Base-by-base conservation (phyloP, 2,329 filamentous ascomycete species). In the Clonostachys solani region DNA sequence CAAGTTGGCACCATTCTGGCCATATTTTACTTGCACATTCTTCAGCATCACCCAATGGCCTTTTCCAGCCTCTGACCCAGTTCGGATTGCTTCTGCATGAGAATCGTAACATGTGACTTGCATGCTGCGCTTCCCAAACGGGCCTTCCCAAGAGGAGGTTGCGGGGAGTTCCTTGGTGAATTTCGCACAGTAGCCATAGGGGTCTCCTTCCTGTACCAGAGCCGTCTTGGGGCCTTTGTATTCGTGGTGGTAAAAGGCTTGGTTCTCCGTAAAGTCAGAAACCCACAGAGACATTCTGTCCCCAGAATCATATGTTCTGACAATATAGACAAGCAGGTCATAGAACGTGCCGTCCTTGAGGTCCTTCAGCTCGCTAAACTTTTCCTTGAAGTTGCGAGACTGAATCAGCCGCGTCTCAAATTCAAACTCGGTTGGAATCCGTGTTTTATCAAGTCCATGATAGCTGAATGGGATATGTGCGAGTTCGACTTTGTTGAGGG, bases 231-330 rank as follows among this genome's bases (percentile, higher is more conserved):
- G 15, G 36, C 36, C 17, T 18, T n/a, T 38, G 36, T n/a, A n/a
- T 6, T 61, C 59, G 47, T 55, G 81, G 35, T 82, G 65, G 53
- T 76, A 84, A 49, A 96, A 83, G 1, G 58, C 50, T 0, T 72
- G 58, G 57, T 96, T 89, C 44, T 80, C 68, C 0, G 90, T 95
- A 62, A 92, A 96, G 64, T 96, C 92, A 0, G 88, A 87, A 16
- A 95, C 69, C 71, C 91, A 91, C 0, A 96, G 53, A 6, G 81
- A 80, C 12, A 79, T 65, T 48, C 66, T 77, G 23, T 77, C 73
- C 18, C 60, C 59, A 7, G 55, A 17, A 33, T 72, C 66, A 40
- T 63, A 73, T 0, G 77, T 76, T 42, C 63, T 72, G 42, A 91
- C 77, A 3, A 95, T 80, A 58, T 92, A 78, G 2, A 80, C 90